Evolutionary conservation across 2,329 filamentous ascomycete genomes (phyloP).

Genomic region (Apiospora pterosperma): DNA sequence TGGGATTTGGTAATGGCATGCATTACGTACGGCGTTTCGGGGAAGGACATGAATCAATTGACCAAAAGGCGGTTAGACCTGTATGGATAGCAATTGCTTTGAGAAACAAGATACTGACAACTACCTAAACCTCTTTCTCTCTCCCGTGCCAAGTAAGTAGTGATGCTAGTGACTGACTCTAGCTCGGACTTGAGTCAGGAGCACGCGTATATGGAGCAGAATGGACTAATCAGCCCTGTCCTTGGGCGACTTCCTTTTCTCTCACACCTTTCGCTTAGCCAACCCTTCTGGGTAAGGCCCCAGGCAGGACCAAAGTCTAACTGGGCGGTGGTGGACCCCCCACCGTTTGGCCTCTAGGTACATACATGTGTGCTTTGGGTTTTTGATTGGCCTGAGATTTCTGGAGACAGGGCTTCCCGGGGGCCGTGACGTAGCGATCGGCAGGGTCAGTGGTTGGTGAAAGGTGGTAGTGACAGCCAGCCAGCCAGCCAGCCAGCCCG

Average conservation of each 20-base stretch:
- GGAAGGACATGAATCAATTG: not conserved
- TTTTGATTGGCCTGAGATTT: not conserved
- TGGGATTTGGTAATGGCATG: conserved; percentile 3
- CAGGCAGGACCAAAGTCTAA: not conserved
- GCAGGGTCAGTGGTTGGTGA: not conserved
- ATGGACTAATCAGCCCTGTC: not conserved
- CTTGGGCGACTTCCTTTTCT: not conserved
- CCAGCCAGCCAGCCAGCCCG: too few relatives aligned
- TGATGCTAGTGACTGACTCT: too few relatives aligned
- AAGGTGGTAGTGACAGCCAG: not conserved
- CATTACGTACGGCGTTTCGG: conserved; percentile 8
- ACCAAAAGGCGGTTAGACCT: conserved; percentile 7
- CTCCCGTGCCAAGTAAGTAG: too few relatives aligned
- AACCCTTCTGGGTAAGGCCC: not conserved
- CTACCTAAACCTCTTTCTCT: not conserved
- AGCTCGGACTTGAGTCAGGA: not conserved
- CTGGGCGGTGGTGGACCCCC: not conserved
- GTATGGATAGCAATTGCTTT: conserved; percentile 8
- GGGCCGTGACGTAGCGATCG: conserved; percentile 2
- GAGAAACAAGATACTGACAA: conserved; percentile 3
- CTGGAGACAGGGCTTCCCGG: not conserved
- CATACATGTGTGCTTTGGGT: too few relatives aligned
- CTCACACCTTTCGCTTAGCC: not conserved
- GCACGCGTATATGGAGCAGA: not conserved
- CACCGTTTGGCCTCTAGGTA: not conserved